Base-by-base conservation (phyloP, 345 rosid genomes). In the Viola odorata region DNA sequence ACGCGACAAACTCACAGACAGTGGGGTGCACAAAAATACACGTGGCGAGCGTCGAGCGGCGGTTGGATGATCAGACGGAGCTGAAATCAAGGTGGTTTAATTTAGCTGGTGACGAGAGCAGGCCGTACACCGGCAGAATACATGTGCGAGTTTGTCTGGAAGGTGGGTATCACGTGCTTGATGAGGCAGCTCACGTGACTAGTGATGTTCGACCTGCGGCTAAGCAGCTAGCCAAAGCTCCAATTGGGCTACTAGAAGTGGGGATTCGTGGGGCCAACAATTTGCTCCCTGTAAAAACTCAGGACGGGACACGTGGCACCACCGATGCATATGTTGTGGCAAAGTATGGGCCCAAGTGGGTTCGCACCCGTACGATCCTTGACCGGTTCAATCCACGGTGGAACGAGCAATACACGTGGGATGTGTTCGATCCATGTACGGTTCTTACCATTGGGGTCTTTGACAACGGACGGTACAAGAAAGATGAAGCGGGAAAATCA, bases 401-500 rank as follows among this genome's bases (percentile, higher is more conserved):
- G 98, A 91, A 91, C 39, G 95, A 91, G 82, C 98, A 91, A 55
- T 87, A 88, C 60, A 85, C 95, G 0, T 91, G 98, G 98, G 96
- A 91, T 41, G 89, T 91, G 4, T 84, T 82, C 23, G 98, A 91
- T 69, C 92, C 92, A 0, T 88, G 95, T 55, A 91, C 98, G 0
- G 88, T 89, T 12, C 81, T 91, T 3, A 81, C 96, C 0, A 84
- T 91, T 10, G 92, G 98, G 1, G 88, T 86, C 8, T 91, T 85
- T 7, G 96, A 91, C 51, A 91, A 91, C 7, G 91, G 86, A 51
- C 58, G 85, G 50, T 86, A 91, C 77, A 91, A 78, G 64, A 65
- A 53, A 0, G 91, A 87, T 36, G 91, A 83, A 15, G 73, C 72
- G 0, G 92, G 82, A 13, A 86, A 86, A 54, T 77, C 73, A 12